Evolutionary conservation across 1,284 basidiomycete species (phyloP).

Genomic region (Rhizoctonia solani): DNA sequence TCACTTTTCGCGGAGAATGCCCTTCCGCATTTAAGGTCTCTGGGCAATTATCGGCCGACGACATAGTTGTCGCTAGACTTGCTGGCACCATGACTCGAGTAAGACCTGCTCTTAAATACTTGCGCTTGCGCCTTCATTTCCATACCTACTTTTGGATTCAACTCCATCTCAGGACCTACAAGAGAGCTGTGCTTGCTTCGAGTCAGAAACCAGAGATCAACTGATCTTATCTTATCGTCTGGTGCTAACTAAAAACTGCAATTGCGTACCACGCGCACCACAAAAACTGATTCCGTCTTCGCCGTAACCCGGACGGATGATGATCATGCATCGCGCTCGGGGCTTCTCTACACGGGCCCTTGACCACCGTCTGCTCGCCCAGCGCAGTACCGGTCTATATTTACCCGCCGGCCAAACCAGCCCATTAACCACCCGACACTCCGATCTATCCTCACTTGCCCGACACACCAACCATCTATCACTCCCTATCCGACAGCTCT

Average conservation of each 20-base stretch:
- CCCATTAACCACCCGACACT: no score
- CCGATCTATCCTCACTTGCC: background rate
- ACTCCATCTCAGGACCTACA: background rate
- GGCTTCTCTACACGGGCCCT: conserved; percentile 26
- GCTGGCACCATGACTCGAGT: conserved; percentile 30
- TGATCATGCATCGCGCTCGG: conserved; percentile 19
- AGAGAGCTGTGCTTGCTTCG: background rate
- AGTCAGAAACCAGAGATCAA: background rate
- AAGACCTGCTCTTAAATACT: background rate
- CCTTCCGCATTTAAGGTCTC: conserved; percentile 16
- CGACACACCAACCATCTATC: no score
- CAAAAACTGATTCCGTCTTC: background rate
- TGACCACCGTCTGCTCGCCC: conserved; percentile 4
- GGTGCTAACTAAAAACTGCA: background rate
- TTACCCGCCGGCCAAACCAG: no score
- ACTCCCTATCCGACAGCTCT: background rate
- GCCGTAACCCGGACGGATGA: conserved; percentile 5
- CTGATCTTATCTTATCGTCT: conserved; percentile 33
- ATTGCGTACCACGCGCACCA: conserved; percentile 6
- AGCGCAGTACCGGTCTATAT: no score
- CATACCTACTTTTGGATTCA: background rate
- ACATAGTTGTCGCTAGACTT: background rate
- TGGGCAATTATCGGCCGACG: conserved; percentile 22
- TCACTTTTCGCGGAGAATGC: conserved; percentile 20
- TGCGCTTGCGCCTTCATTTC: background rate